Evolutionary conservation across 73 alveolate genomes (phyloP), one percentile per base, ranked within the genome.

Genomic region (Paramecium sexaurelia): DNA sequence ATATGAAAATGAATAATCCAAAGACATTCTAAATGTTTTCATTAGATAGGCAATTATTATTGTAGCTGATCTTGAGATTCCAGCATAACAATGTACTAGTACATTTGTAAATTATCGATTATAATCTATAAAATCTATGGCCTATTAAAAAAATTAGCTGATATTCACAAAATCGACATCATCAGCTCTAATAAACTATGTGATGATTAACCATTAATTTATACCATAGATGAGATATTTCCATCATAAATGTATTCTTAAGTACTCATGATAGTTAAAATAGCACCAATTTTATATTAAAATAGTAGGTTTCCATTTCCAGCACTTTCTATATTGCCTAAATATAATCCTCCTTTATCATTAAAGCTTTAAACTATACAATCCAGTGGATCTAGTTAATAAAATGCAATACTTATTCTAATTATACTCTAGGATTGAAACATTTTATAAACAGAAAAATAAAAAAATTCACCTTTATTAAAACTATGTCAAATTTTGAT

Each of bases 71-170:
- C 98, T 82, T 5, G 97, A 94, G 3, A 87, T 87, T 27, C 98
- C 98, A 19, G 92, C 95, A 41, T 91, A 68, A 45, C 98, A 95
- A 91, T 95, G 98, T 15, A 95, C 96, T 32, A 95, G 93, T 17
- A 93, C 91, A 40, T 93, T 93, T 24, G 90, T 85, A 29, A 88
- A 33, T 55, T 85, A 7, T 68, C 66, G 24, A 69, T 67, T 6
- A 1, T 37, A 36, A 29, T 67, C 89, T 1, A 88, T 88, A 88
- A 88, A 88, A 20, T 88, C 91, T 13, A 69, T 10, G 22, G 75
- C 39, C 5, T 55, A 37, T 29, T 75, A 47, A 56, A 88, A 88
- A 26, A 22, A 75, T 41, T 39, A 37, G 94, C 94, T 69, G 68
- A 88, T 69, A 68, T 88, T 82, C 10, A 68, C 85, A 10, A 82